Conservation (phyloP, 352 stramenopile species). For the Phytophthora sojae region DNA sequence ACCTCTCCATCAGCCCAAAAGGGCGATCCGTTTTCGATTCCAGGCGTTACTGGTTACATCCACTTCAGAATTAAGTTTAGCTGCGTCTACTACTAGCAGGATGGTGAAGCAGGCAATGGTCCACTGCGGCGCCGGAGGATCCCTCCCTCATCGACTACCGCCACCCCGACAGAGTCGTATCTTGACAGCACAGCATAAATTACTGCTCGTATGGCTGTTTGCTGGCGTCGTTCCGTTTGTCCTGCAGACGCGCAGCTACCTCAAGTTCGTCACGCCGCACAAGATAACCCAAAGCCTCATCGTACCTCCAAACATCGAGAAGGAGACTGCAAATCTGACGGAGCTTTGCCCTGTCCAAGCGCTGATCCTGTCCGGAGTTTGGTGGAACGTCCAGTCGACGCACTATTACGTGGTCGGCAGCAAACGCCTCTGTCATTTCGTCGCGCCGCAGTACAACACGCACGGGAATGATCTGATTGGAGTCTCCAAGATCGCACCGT, state of each 20-base stretch:
- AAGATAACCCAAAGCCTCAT: slow-evolving; percentile 30
- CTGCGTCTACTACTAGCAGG: not conserved
- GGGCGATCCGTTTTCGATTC: too few relatives aligned
- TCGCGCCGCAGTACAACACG: slow-evolving; percentile 26
- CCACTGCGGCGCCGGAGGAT: not conserved
- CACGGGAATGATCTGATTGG: slow-evolving; percentile 21
- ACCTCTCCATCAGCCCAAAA: too few relatives aligned
- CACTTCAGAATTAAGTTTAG: not conserved
- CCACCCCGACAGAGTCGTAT: not conserved
- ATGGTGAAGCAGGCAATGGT: slow-evolving; percentile 18
- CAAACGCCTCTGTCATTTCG: slow-evolving; percentile 26
- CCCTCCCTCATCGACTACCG: slow-evolving; percentile 6
- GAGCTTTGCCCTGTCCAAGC: slow-evolving; percentile 16
- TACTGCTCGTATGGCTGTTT: slow-evolving; percentile 19
- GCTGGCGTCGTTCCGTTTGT: slow-evolving; percentile 21
- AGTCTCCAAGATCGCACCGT: not conserved
- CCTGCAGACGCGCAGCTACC: slow-evolving; percentile 24
- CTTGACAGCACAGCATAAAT: slow-evolving; percentile 10
- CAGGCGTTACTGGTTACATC: not conserved
- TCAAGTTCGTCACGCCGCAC: slow-evolving; percentile 32
- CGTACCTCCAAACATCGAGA: not conserved
- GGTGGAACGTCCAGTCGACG: slow-evolving; percentile 25
- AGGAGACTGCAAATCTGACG: slow-evolving; percentile 7
- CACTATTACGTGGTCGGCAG: slow-evolving; percentile 20
- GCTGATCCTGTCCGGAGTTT: slow-evolving; percentile 17